Base-by-base conservation (phyloP, 2,329 filamentous ascomycete genomes). In the Trichoderma atroviride region DNA sequence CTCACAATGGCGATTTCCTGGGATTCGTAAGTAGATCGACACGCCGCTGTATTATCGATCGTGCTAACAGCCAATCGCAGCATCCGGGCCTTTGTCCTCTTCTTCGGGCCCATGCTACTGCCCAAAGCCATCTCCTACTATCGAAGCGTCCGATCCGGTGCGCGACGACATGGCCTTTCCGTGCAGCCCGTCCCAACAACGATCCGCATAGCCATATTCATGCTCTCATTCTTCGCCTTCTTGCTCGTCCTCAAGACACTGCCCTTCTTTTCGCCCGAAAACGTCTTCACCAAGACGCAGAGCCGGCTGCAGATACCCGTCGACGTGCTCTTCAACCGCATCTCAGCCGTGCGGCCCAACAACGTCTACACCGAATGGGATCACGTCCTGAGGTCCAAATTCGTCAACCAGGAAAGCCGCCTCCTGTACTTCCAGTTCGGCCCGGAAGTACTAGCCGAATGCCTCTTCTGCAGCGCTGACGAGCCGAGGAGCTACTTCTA, bases 341-440 rank as follows among this genome's bases (percentile, higher is more conserved):
- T 98, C 11, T 80, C 85, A 4, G 79, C 84, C 2, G 76, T 90
- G 1, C 86, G 90, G 0, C 82, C 85, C 0, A 73, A 73, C 43
- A 74, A 74, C 52, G 73, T 74, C 11, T 83, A 92, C 2, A 90
- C 87, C 0, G 72, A 80, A 0, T 70, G 78, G 14, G 94, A 98
- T 80, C 83, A 87, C 62, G 80, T 85, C 29, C 85, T 98, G 11
- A 86, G 89, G 64, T 81, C 83, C 31, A 90, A 90, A 74, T 89
- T 98, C 76, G 86, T 88, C 73, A 90, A 87, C 70, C 81, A 90
- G 66, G 89, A 93, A 73, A 91, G 91, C 59, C 87, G 92, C 66
- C 86, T 96, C 70, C 84, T 97, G 9, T 98, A 97, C 81, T 85
- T 96, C 64, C 89, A 91, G 70, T 96, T 89, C 80, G 96, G 96